A percentile compares a stretch with the other conserved stretches of the same genome.
Evolutionary conservation across 2,329 filamentous ascomycete species (phyloP).

Genomic region (Pleomassaria siparia): DNA sequence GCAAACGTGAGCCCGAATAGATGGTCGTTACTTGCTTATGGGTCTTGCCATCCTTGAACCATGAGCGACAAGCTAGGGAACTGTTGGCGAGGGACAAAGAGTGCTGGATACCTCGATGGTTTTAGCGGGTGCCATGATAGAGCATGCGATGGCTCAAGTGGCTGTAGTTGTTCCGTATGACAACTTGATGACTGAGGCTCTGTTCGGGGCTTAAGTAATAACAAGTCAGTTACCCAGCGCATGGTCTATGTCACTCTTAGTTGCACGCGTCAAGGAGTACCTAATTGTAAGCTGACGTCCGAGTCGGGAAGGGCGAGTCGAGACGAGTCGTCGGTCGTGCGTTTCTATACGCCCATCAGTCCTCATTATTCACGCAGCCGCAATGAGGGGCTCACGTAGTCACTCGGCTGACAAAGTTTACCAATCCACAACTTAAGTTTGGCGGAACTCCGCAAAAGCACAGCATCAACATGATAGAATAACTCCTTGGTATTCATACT

Average conservation of each 20-base stretch:
- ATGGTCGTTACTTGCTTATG: conserved; percentile 1
- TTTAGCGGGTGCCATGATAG: conserved; percentile 5
- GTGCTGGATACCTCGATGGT: conserved; percentile 7
- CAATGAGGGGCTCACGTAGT: neutral
- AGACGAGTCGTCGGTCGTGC: too few species aligned
- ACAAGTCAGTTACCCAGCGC: too few species aligned
- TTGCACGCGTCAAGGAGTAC: conserved; percentile 1
- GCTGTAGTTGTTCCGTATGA: too few species aligned
- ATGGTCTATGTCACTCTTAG: neutral
- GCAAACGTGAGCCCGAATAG: conserved; percentile 2
- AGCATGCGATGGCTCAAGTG: neutral
- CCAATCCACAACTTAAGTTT: too few species aligned
- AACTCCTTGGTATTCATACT: neutral
- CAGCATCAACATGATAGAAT: too few species aligned
- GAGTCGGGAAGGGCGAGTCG: neutral
- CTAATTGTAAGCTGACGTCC: neutral
- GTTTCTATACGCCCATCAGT: neutral
- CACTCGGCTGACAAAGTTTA: too few species aligned
- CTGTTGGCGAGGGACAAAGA: neutral
- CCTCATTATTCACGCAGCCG: neutral
- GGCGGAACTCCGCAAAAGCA: too few species aligned
- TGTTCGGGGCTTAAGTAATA: too few species aligned
- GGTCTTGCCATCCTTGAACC: conserved; percentile 2
- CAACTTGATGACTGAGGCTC: too few species aligned
- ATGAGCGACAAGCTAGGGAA: conserved; percentile 9